phyloP scores from a whole-genome alignment of 2,329 filamentous ascomycete species.

The Colletotrichum melonis region DNA sequence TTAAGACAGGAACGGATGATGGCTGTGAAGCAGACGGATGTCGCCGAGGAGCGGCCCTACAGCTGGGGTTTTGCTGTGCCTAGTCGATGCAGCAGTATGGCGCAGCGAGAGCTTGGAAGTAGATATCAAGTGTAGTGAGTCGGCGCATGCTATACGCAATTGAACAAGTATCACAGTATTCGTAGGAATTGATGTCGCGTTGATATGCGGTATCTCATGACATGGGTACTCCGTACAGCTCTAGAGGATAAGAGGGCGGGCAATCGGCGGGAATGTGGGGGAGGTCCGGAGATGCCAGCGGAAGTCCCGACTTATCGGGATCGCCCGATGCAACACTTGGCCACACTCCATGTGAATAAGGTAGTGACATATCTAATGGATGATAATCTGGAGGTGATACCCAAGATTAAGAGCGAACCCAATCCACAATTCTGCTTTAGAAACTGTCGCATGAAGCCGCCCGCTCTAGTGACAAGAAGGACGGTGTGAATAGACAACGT shows the following conservation, averaged over 20 bases:
- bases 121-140: background rate
- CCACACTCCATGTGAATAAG: no score
- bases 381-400: no score
- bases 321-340: background rate
- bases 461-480: no score
- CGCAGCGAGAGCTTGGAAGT: background rate
- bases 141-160: background rate
- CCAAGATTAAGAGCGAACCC: no score
- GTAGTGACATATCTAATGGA: no score
- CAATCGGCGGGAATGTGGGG: background rate
- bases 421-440: no score
- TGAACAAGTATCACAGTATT: background rate
- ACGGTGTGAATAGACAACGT: no score
- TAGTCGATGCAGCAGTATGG: background rate
- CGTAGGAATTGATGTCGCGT: background rate
- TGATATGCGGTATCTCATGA: background rate
- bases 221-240: background rate
- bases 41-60: conserved; percentile 8
- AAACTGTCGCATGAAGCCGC: no score
- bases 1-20: background rate
- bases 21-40: background rate
- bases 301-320: background rate
- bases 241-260: background rate
- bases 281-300: background rate
- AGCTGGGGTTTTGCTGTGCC: background rate